Percentiles rank a stretch among this genome's conserved stretches.
Conservation (phyloP, 2,329 filamentous ascomycete species). For the Fusarium aywerte region DNA sequence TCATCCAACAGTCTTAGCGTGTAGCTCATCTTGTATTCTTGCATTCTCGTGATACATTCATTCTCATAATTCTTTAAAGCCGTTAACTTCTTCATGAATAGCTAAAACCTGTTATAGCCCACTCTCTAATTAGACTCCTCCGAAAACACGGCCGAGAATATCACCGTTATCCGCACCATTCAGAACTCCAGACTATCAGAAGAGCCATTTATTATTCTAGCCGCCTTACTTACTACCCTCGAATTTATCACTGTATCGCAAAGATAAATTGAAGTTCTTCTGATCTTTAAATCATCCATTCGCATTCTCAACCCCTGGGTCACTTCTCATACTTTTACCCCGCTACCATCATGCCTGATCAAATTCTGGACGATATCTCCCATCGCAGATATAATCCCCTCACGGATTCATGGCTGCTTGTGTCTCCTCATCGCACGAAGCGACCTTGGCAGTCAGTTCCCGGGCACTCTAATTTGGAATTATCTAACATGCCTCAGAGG, state of each 20-base stretch:
- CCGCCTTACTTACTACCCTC: neutral
- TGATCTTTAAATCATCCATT: neutral
- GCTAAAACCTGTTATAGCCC: conserved; percentile 22
- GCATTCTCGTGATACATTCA: too few relatives aligned
- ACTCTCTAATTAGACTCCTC: conserved; percentile 33
- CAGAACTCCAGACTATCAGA: conserved; percentile 8
- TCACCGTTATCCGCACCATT: conserved; percentile 42
- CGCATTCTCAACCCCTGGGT: conserved; percentile 1
- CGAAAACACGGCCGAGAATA: conserved; percentile 43
- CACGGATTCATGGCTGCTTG: conserved; percentile 89
- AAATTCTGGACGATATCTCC: conserved; percentile 92
- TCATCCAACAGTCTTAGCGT: too few relatives aligned
- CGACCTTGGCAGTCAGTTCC: conserved; percentile 91
- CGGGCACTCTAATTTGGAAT: neutral
- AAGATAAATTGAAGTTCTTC: conserved; percentile 16
- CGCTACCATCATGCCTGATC: conserved; percentile 70
- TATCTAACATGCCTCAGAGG: conserved; percentile 63
- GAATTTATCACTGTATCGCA: neutral
- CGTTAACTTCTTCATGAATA: neutral
- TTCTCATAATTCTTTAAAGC: neutral
- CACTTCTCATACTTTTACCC: conserved; percentile 25
- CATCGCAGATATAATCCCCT: conserved; percentile 94
- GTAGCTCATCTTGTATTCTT: too few relatives aligned
- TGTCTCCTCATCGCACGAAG: conserved; percentile 96
- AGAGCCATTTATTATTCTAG: conserved; percentile 27